Evolutionary conservation across 495 filamentous ascomycete species (phyloP), one percentile per base, ranked within the genome.

Genomic region (Neurospora sp.): DNA sequence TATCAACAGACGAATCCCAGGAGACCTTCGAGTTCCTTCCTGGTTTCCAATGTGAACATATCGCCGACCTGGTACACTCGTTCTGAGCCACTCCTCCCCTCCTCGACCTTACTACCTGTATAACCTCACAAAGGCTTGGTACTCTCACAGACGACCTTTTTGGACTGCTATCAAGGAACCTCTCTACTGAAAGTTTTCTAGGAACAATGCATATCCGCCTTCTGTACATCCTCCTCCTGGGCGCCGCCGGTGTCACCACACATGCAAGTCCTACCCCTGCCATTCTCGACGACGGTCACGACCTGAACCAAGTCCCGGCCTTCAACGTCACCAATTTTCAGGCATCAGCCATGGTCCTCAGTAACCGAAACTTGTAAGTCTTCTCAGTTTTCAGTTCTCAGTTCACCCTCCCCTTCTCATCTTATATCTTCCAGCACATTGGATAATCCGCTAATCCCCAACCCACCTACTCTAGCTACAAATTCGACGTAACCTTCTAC

Each of bases 351-450:
- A 47, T 80, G 3, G 61, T 74, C 6, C 68, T 79, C 35, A 78
- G 76, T 73, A 68, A 79, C 71, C 70, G 75, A 8, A 74, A 72
- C 69, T 79, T 72, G 78, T 76, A 73, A 68, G 70, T 45, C 35
- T 31, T 65, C 38, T 35, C 0, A 37, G 35, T 35, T 27, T 22
- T 10, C 42, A 18, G 10, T 40, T 9, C 38, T 9, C 20, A 47
- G n/a, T 44, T 16, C 31, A 53, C 44, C 44, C 18, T 45, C 20
- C 45, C 37, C 14, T 44, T n/a, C 35, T 20, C 12, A 65, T 14
- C 18, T 27, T 39, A 14, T 31, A 12, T 59, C 7, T 14, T 39
- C 20, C 45, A 22, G 0, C 12, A 31, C 53, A 16, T 37, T 37
- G 35, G 0, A 31, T 5, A 35, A 65, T 8, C 53, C 27, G 2